Evolutionary conservation across 163 green algal species (phyloP), one percentile per base, ranked within the genome.

Genomic region (Volvox carteri): DNA sequence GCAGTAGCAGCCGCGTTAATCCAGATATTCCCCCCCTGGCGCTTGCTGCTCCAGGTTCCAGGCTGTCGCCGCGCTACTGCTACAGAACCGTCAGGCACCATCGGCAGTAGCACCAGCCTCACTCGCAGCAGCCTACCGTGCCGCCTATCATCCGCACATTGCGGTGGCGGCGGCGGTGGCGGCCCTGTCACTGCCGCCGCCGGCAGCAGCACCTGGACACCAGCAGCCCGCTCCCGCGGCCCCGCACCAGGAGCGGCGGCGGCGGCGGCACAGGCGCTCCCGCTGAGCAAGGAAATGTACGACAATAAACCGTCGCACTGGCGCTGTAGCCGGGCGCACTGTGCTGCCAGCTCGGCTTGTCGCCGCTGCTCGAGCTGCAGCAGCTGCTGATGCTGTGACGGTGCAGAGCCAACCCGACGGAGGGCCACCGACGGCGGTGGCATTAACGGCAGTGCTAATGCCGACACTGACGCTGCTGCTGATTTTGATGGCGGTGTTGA

Each of bases 251-350:
- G n/a, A n/a, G n/a, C 62, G 16, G 28, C 62, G 62, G 28, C 62
- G 30, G 9, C 19, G 70, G 23, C 25, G 39, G 0, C 54, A 58
- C 37, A n/a, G 60, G 60, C 30, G 14, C 37, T 39, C 46, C 65
- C 46, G 28, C 80, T 68, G 35, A 86, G 60, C 39, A 86, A 25
- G 7, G 78, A 54, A 0, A 86, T 70, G 60, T 86, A 86, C 39
- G 78, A 48, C 23, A 88, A 42, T 1, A 88, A 37, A 6, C 68
- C 50, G 35, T 56, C 21, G 50, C 83, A 74, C 68, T 88, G 83
- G 35, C 68, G 68, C 68, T 81, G 33, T 52, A 88, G 83, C 12
- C 33, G 68, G 8, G 67, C 35, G 35, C 83, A 81, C 35, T 54
- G 28, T 11, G 25, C 35, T 25, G 46, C 35, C 46, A 83, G 68